Conservation (phyloP, 495 filamentous ascomycete genomes). For the Penicillium diatomitis region DNA sequence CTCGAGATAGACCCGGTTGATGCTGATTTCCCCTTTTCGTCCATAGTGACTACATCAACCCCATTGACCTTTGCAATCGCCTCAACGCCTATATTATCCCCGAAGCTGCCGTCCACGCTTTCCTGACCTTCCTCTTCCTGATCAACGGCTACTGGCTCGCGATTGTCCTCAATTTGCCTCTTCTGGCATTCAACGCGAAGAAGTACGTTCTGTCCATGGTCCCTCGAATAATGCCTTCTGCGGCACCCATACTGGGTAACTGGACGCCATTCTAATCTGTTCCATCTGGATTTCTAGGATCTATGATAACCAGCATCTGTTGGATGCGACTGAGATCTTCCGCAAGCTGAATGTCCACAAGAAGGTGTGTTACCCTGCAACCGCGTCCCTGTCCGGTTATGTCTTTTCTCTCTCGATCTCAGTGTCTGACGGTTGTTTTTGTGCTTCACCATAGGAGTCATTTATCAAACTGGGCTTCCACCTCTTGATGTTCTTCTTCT, state of each 20-base stretch:
- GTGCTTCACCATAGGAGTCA: slow-evolving; percentile 60
- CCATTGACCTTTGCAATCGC: slow-evolving; percentile 99
- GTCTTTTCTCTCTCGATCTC: background rate
- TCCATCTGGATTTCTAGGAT: slow-evolving; percentile 49
- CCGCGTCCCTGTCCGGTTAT: background rate
- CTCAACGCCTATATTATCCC: slow-evolving; percentile 99
- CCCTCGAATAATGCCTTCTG: background rate
- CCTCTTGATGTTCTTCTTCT: slow-evolving; percentile 99
- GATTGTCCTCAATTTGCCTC: slow-evolving; percentile 81
- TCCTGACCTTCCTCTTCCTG: slow-evolving; percentile 88
- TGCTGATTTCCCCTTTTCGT: slow-evolving; percentile 14
- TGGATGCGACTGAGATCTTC: slow-evolving; percentile 99
- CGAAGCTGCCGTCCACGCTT: slow-evolving; percentile 93
- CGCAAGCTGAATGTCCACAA: slow-evolving; percentile 98
- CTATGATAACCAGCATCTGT: slow-evolving; percentile 87
- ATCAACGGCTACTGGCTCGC: slow-evolving; percentile 99
- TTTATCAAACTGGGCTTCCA: slow-evolving; percentile 99
- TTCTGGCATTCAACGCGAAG: slow-evolving; percentile 90
- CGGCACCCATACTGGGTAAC: background rate
- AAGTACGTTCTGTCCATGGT: slow-evolving; percentile 53
- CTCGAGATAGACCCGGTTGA: too few species aligned
- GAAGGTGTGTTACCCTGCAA: slow-evolving; percentile 54
- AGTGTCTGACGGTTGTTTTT: slow-evolving; percentile 5
- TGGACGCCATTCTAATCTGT: slow-evolving; percentile 3
- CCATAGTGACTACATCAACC: slow-evolving; percentile 96